phyloP scores from a whole-genome alignment of 2,329 filamentous ascomycete species.

The Fusarium graminum region DNA sequence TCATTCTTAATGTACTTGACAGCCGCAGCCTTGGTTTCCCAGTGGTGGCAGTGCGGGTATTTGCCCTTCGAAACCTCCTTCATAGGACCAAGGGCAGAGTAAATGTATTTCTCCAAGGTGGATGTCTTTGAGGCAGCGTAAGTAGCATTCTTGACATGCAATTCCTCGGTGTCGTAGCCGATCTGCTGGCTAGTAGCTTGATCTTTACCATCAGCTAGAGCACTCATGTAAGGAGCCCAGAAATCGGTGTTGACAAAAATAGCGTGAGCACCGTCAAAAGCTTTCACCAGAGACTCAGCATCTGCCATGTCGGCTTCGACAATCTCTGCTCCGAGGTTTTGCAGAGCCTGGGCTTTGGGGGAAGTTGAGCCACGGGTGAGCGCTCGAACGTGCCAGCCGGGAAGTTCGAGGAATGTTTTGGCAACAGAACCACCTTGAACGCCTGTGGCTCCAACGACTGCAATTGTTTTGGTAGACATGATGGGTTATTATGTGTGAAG shows the following conservation, averaged over 20 bases:
- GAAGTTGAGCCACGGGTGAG: slow-evolving; percentile 60
- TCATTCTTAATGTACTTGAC: slow-evolving; percentile 59
- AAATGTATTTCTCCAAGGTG: slow-evolving; percentile 60
- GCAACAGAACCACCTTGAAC: slow-evolving; percentile 64
- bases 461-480: slow-evolving; percentile 52
- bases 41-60: slow-evolving; percentile 61
- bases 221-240: slow-evolving; percentile 59
- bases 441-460: slow-evolving; percentile 62
- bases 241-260: slow-evolving; percentile 68
- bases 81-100: slow-evolving; percentile 64
- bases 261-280: slow-evolving; percentile 58
- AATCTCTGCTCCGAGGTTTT: slow-evolving; percentile 57
- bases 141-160: slow-evolving; percentile 66
- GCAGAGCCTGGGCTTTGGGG: slow-evolving; percentile 56
- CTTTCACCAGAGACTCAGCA: slow-evolving; percentile 53
- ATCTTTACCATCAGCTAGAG: slow-evolving; percentile 54
- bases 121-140: slow-evolving; percentile 60
- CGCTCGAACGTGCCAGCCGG: slow-evolving; percentile 59
- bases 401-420: slow-evolving; percentile 55
- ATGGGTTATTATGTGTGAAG: background rate
- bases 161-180: slow-evolving; percentile 60
- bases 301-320: slow-evolving; percentile 61
- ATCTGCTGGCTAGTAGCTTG: slow-evolving; percentile 53
- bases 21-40: slow-evolving; percentile 63
- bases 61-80: slow-evolving; percentile 58